A percentile compares a stretch with the other conserved stretches of the same genome.
phyloP scores from a whole-genome alignment of 805 yeast species.

The Soucietia sequanensis region DNA sequence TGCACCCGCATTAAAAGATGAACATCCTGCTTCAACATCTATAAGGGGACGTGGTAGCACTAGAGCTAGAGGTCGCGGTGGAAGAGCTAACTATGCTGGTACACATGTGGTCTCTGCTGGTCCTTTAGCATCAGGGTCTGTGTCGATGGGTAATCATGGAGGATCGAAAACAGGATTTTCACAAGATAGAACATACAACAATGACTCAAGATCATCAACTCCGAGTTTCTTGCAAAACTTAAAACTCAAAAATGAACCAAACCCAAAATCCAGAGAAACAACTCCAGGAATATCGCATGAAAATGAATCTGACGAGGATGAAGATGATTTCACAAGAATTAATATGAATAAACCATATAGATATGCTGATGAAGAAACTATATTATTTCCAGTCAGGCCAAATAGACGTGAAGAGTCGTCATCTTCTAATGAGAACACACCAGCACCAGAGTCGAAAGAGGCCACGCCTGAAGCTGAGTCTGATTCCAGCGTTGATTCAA shows the following conservation, averaged over 20 bases:
- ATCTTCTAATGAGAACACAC: slow-evolving; percentile 22
- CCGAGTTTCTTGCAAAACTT: slow-evolving; percentile 42
- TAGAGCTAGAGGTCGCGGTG: slow-evolving; percentile 38
- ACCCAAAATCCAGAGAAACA: slow-evolving; percentile 14
- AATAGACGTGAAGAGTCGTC: slow-evolving; percentile 41
- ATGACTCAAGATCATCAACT: slow-evolving; percentile 29
- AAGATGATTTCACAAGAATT: slow-evolving; percentile 45
- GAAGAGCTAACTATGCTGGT: slow-evolving; percentile 33
- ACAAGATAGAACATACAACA: slow-evolving; percentile 28
- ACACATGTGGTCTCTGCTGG: slow-evolving; percentile 73
- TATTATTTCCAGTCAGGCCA: slow-evolving; percentile 71
- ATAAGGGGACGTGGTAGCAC: slow-evolving; percentile 24
- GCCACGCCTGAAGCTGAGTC: slow-evolving; percentile 7
- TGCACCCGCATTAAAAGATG: slow-evolving; percentile 54
- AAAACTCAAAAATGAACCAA: slow-evolving; percentile 34
- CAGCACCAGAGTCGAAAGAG: slow-evolving; percentile 8
- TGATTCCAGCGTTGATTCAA: neutral
- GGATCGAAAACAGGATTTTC: slow-evolving; percentile 26
- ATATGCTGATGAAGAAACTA: slow-evolving; percentile 51
- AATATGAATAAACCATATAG: slow-evolving; percentile 64
- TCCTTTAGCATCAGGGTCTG: slow-evolving; percentile 67
- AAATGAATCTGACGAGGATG: slow-evolving; percentile 43
- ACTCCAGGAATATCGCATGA: slow-evolving; percentile 12
- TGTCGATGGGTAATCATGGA: slow-evolving; percentile 38
- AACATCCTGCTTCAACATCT: slow-evolving; percentile 19